Evolutionary conservation across 495 filamentous ascomycete genomes (phyloP).

Genomic region (Hypoxylon fragiforme): DNA sequence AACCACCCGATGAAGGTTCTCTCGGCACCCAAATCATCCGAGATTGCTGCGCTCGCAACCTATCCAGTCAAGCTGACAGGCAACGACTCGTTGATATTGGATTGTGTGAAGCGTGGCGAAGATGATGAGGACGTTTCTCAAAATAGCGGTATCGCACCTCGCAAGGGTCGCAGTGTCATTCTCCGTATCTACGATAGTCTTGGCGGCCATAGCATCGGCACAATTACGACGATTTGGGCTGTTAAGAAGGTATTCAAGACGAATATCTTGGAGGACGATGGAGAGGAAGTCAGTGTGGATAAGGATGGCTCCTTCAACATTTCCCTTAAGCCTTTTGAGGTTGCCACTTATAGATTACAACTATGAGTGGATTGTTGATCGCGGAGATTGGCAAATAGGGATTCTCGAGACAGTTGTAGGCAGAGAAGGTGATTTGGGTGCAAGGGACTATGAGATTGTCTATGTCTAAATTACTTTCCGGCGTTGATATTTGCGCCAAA

Average conservation of each 20-base stretch:
- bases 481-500: not conserved
- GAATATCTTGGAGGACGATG: constrained; percentile 76
- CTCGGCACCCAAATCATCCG: constrained; percentile 33
- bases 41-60: constrained; percentile 41
- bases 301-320: constrained; percentile 61
- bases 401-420: not conserved
- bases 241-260: constrained; percentile 79
- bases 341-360: constrained; percentile 80
- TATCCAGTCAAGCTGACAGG: constrained; percentile 60
- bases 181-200: constrained; percentile 86
- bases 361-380: constrained; percentile 45
- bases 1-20: constrained; percentile 75
- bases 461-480: not conserved
- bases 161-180: constrained; percentile 77
- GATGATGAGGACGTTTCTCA: constrained; percentile 87
- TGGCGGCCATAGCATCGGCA: constrained; percentile 75
- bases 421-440: not conserved
- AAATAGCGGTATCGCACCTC: constrained; percentile 64
- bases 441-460: not conserved
- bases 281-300: constrained; percentile 57
- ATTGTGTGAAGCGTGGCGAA: constrained; percentile 89
- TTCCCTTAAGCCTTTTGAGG: constrained; percentile 83
- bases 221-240: constrained; percentile 63
- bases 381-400: not conserved
- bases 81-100: constrained; percentile 68